Base-by-base conservation (phyloP, 148 eudicot genomes). In the Dysphania ambrosioides region DNA sequence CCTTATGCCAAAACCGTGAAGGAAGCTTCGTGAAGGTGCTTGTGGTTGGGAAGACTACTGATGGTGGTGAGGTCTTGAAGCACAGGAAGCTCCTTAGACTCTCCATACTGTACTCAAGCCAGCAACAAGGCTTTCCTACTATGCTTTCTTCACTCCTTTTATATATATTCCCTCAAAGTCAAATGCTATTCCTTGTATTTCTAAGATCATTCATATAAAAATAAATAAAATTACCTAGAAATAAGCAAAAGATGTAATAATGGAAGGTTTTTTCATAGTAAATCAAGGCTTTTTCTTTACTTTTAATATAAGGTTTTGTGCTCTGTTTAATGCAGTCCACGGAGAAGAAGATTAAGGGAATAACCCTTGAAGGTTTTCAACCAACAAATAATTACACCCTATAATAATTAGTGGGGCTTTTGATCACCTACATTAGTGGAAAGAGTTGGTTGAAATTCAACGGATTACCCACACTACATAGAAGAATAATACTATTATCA, bases 11-110 rank as follows among this genome's bases (percentile, higher is more conserved):
- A 42, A 75, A 41, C 53, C 79, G 72, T 13, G 75, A 75, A 31
- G 82, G 75, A 40, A 75, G 72, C 40, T 75, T 75, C 30, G 82
- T 29, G 60, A 75, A 63, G 72, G 70, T n/a, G 29, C 35, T 79
- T 29, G 71, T 58, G 36, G 58, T 61, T 74, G 75, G 71, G 41
- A 79, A 70, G 49, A 79, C 23, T 53, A 64, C 15, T 55, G 82
- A 79, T 15, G 81, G 42, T 6, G 81, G 42, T 0, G 78, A 49
- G 42, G 78, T 62, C 15, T 79, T 79, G 82, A 75, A 70, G 82
- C 71, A 79, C 44, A 75, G 74, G 66, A 29, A 74, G 67, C 64
- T 66, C 29, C 72, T 79, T 70, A 79, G 67, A 61, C 66, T 79
- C 66, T 79, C 78, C 82, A 79, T 74, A 24, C 41, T 23, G 19